Conservation (phyloP, 108 stramenopile genomes). For the Nitzschia sp. region DNA sequence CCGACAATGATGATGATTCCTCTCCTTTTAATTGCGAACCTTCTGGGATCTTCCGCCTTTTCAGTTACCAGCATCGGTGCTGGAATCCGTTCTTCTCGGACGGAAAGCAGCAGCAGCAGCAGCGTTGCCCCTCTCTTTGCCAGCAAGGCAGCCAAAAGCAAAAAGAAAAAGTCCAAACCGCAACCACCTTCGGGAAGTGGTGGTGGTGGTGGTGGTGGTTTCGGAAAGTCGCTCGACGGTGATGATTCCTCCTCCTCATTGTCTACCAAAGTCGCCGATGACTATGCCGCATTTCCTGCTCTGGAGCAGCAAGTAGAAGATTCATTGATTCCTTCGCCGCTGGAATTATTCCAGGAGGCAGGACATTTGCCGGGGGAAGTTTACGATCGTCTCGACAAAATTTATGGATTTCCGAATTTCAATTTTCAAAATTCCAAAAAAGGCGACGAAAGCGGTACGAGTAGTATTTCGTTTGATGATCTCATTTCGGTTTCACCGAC, state of each 20-base stretch:
- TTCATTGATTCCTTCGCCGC: constrained; percentile 56
- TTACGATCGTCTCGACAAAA: constrained; percentile 79
- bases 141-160: neutral
- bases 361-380: constrained; percentile 60
- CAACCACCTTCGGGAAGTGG: neutral
- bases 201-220: constrained; percentile 17
- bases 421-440: constrained; percentile 46
- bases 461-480: constrained; percentile 53
- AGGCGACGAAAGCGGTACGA: no score
- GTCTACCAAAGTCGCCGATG: constrained; percentile 18
- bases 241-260: no score
- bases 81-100: no score
- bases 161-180: neutral
- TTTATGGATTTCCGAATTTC: constrained; percentile 81
- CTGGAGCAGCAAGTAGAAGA: constrained; percentile 54
- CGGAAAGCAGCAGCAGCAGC: no score
- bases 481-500: constrained; percentile 28
- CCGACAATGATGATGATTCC: no score
- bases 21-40: no score
- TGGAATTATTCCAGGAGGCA: constrained; percentile 20
- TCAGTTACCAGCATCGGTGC: no score
- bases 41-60: no score
- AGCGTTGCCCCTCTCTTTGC: no score
- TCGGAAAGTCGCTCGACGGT: constrained; percentile 14
- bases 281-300: constrained; percentile 61